Base-by-base conservation (phyloP, 768 basidiomycete species). In the Rhodotorula kratochvilovae region DNA sequence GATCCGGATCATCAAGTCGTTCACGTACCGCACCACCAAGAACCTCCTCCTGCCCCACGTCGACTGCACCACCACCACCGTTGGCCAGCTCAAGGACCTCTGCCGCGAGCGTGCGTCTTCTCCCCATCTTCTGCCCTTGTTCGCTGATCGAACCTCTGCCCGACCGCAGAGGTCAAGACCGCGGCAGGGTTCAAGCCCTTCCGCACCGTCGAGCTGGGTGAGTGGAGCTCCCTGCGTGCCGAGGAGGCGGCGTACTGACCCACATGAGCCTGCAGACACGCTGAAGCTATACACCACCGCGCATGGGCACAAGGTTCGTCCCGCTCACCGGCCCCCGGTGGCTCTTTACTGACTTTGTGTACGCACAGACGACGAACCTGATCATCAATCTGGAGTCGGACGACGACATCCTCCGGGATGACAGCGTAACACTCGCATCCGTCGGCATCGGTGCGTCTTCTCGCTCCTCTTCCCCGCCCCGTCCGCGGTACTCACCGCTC, bases 381-480 rank as follows among this genome's bases (percentile, higher is more conserved):
- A 97, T 99, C 81, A 97, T 99, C 79, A 99, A 99, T 80, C 85
- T 98, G 67, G 92, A 96, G 78, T 86, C 94, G 77, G 95, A 98
- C 68, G 81, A 82, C 68, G 90, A 92, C 16, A 95, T 92, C 90
- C 90, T 97, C 71, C 81, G 93, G 25, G 82, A 85, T 58, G 88
- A 88, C 51, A 78, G 79, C 15, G 85, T 85, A 77, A 83, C 82
- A 1, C 84, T 99, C n/a, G 86, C 83, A 4, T 86, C 87, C 8
- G 80, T 86, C 46, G 92, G 89, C 27, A 85, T 94, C 59, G 90
- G 95, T 94, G 68, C 67, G 88, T 27, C 4, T 25, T 13, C 36
- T 19, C 8, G 13, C 55, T 7, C 25, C 7, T 36, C 39, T 45
- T 48, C 39, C 36, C 61, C 29, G 4, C 23, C 29, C 57, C 2